phyloP scores from a whole-genome alignment of 176 grass and related monocot genomes.

The Cocos nucifera region DNA sequence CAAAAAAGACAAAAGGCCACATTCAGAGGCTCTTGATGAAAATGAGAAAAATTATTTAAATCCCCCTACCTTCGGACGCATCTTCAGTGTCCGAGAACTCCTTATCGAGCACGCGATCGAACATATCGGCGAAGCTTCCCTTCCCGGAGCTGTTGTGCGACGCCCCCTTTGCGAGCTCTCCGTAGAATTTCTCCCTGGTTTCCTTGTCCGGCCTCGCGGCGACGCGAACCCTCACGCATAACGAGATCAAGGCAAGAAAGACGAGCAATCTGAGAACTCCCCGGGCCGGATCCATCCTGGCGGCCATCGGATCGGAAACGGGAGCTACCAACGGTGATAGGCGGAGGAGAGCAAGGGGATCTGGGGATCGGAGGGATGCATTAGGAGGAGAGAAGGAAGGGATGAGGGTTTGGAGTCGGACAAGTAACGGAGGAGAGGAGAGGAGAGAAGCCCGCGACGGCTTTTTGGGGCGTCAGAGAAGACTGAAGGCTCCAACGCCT shows the following conservation, averaged over 20 bases:
- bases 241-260: constrained; percentile 4
- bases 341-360: not conserved
- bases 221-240: not conserved
- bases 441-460: not conserved
- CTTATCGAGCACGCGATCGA: constrained; percentile 95
- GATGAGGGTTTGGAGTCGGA: not conserved
- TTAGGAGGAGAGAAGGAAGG: constrained; percentile 20
- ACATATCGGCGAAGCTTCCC: constrained; percentile 92
- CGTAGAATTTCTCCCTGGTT: constrained; percentile 91
- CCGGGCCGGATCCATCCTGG: constrained; percentile 1
- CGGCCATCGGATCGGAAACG: constrained; percentile 3
- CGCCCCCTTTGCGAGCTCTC: constrained; percentile 48
- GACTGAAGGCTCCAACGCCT: not conserved
- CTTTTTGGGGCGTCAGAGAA: not conserved
- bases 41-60: no score
- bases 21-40: no score
- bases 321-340: not conserved
- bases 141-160: constrained; percentile 49
- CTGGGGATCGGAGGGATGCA: constrained; percentile 26
- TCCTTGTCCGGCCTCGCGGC: constrained; percentile 68
- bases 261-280: constrained; percentile 9
- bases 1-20: no score
- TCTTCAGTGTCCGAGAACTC: constrained; percentile 97
- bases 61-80: constrained; percentile 48
- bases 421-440: not conserved